Conservation (phyloP, 2,329 filamentous ascomycete species). For the Epicoccum nigrum region DNA sequence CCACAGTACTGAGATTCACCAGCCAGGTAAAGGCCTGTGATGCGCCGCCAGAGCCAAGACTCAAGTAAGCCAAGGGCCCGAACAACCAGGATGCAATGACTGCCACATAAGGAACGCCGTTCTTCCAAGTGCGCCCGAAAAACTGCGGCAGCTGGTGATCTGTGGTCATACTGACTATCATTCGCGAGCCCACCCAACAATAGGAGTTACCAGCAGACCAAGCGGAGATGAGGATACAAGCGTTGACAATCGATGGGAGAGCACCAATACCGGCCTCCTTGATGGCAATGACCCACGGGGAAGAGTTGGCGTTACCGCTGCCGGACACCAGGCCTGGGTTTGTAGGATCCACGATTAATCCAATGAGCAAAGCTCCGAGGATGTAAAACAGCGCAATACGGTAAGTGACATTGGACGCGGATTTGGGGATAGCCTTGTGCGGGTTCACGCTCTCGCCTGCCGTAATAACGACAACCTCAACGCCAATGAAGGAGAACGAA, state of each 20-base stretch:
- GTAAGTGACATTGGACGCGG: conserved; percentile 53
- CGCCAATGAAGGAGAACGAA: conserved; percentile 46
- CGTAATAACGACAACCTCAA: conserved; percentile 66
- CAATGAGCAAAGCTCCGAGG: conserved; percentile 59
- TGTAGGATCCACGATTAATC: conserved; percentile 61
- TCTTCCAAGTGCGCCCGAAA: conserved; percentile 54
- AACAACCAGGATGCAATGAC: conserved; percentile 63
- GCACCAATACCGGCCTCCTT: conserved; percentile 52
- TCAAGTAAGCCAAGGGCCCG: conserved; percentile 67
- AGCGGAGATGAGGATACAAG: conserved; percentile 32
- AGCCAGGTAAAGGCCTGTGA: conserved; percentile 72
- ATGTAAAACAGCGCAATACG: conserved; percentile 54
- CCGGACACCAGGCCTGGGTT: conserved; percentile 45
- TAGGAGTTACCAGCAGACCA: conserved; percentile 37
- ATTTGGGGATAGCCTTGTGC: conserved; percentile 68
- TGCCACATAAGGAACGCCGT: conserved; percentile 74
- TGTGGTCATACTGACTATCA: conserved; percentile 32
- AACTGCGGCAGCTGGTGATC: conserved; percentile 31
- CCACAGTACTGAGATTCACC: conserved; percentile 72
- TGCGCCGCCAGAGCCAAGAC: conserved; percentile 69
- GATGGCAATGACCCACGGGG: conserved; percentile 61
- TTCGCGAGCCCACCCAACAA: conserved; percentile 33
- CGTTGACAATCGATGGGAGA: conserved; percentile 36
- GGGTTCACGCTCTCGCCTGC: conserved; percentile 70
- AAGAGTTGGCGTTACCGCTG: conserved; percentile 47